phyloP scores from a whole-genome alignment of 1,284 basidiomycete species.

The Paramarasmius palmivorus region DNA sequence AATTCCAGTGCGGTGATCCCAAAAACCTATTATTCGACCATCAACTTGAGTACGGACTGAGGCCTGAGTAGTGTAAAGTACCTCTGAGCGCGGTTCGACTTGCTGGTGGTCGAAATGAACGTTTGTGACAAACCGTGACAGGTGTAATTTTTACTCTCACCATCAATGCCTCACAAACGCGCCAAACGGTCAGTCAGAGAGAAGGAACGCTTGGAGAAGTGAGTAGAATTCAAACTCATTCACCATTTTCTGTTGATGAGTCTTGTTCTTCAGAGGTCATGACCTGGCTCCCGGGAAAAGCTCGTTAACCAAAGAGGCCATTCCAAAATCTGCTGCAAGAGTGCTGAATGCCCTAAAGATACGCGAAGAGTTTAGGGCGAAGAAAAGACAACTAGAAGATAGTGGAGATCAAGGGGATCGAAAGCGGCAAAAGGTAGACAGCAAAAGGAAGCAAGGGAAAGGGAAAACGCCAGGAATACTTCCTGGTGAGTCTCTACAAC shows the following conservation, averaged over 20 bases:
- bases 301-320: slow-evolving; percentile 47
- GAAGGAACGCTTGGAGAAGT: slow-evolving; percentile 11
- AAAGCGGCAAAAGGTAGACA: slow-evolving; percentile 39
- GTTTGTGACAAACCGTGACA: too few relatives aligned
- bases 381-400: slow-evolving; percentile 45
- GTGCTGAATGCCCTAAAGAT: slow-evolving; percentile 63
- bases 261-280: slow-evolving; percentile 37
- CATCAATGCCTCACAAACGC: slow-evolving; percentile 15
- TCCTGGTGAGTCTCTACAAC: slow-evolving; percentile 67
- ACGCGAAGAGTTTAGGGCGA: slow-evolving; percentile 52
- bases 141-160: too few relatives aligned
- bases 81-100: too few relatives aligned
- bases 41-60: too few relatives aligned
- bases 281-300: slow-evolving; percentile 48
- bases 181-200: slow-evolving; percentile 15
- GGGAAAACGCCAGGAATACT: slow-evolving; percentile 40
- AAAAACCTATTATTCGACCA: too few relatives aligned
- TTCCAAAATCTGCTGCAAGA: slow-evolving; percentile 67
- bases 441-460: slow-evolving; percentile 21
- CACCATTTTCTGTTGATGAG: not conserved
- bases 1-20: too few relatives aligned
- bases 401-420: slow-evolving; percentile 27
- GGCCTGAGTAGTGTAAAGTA: too few relatives aligned
- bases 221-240: not conserved
- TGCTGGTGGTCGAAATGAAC: too few relatives aligned